Evolutionary conservation across 805 yeast species (phyloP).

Genomic region (Ogataea ganodermae): DNA sequence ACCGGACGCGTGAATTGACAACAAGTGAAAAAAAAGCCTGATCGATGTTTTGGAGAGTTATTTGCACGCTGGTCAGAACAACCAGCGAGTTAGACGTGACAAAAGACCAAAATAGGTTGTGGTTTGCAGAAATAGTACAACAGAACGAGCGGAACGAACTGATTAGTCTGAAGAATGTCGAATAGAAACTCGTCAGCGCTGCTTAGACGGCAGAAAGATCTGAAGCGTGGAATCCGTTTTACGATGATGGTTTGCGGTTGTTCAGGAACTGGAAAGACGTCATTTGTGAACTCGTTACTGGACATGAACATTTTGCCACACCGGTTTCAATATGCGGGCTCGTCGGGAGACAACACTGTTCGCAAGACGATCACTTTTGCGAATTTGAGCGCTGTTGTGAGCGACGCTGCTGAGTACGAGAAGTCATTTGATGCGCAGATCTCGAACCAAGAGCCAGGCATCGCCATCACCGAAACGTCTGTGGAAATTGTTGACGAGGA

Average conservation of each 20-base stretch:
- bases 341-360: constrained; percentile 26
- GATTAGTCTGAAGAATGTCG: constrained; percentile 12
- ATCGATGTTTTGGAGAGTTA: background rate
- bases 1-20: constrained; percentile 2
- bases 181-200: constrained; percentile 31
- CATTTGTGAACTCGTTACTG: constrained; percentile 68
- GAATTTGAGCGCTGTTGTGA: constrained; percentile 55
- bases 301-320: constrained; percentile 65
- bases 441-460: constrained; percentile 71
- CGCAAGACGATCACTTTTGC: constrained; percentile 59
- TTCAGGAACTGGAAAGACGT: constrained; percentile 76
- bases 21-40: background rate
- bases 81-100: background rate
- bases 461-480: constrained; percentile 67
- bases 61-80: background rate
- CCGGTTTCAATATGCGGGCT: constrained; percentile 46
- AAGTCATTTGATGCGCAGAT: constrained; percentile 61
- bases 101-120: background rate
- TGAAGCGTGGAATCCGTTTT: constrained; percentile 71
- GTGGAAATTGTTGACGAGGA: constrained; percentile 65
- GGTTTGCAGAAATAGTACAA: background rate
- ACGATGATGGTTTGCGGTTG: constrained; percentile 73
- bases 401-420: constrained; percentile 56
- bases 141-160: background rate
- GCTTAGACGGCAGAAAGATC: constrained; percentile 60